These are phyloP conservation scores for Trichoderma sp. DNA, from an alignment of 2,329 filamentous ascomycete species.

Conservation along the genomic window DNA sequence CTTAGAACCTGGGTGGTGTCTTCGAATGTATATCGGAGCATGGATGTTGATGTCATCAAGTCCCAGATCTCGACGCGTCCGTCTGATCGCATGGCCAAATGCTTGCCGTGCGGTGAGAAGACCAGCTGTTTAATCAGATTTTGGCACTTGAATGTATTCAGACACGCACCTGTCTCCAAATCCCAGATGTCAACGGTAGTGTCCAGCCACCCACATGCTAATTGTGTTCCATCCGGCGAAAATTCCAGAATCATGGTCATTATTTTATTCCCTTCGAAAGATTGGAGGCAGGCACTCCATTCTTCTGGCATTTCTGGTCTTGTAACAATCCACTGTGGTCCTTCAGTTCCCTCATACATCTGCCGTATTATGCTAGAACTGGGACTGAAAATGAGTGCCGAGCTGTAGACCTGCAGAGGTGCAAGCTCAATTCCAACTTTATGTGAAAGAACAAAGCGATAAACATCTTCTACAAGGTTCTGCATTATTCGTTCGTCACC, in stretches of 20 bases:
- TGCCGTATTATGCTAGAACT: slow-evolving; percentile 22
- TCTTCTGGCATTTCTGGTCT: not conserved
- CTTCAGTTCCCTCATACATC: slow-evolving; percentile 15
- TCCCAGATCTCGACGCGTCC: not conserved
- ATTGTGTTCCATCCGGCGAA: not conserved
- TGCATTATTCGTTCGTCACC: not conserved
- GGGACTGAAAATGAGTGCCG: slow-evolving; percentile 33
- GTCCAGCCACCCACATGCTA: not conserved
- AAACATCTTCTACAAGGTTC: slow-evolving; percentile 28
- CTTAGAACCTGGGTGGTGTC: too few species aligned
- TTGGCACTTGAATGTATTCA: not conserved
- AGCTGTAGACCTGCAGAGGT: slow-evolving; percentile 34
- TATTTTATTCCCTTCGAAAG: slow-evolving; percentile 10
- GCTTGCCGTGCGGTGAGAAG: not conserved
- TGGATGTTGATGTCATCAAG: not conserved
- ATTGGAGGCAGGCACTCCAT: not conserved
- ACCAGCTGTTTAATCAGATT: not conserved
- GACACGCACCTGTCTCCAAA: not conserved
- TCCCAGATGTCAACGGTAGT: slow-evolving; percentile 1
- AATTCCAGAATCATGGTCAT: not conserved
- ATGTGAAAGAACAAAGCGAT: slow-evolving; percentile 28
- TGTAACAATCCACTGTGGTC: slow-evolving; percentile 13
- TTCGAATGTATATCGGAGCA: not conserved
- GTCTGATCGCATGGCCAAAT: not conserved
- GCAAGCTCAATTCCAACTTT: slow-evolving; percentile 27